Conservation (phyloP, 805 yeast species). For the Aciculoconidium aculeatum region DNA sequence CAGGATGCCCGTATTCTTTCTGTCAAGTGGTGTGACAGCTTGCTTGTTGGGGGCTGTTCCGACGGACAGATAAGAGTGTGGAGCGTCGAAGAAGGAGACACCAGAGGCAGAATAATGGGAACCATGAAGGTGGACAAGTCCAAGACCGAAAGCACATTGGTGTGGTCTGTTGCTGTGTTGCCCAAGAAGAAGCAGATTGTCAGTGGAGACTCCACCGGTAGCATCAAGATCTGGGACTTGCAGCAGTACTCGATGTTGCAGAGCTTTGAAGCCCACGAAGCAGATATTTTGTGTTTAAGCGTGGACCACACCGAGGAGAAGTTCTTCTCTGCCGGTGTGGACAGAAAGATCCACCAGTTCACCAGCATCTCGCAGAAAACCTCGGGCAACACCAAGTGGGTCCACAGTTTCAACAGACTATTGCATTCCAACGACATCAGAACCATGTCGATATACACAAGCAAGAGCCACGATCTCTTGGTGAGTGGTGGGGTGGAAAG, state of each 20-base stretch:
- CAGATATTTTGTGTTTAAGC: constrained; percentile 77
- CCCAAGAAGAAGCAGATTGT: constrained; percentile 67
- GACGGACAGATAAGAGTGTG: constrained; percentile 90
- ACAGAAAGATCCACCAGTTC: constrained; percentile 80
- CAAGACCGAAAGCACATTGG: constrained; percentile 77
- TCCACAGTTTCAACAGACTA: constrained; percentile 65
- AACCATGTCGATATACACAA: constrained; percentile 63
- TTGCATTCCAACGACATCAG: constrained; percentile 86
- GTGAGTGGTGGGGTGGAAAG: constrained; percentile 84
- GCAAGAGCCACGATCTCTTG: constrained; percentile 61
- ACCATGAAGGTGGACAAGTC: constrained; percentile 92
- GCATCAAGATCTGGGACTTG: constrained; percentile 89
- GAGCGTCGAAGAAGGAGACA: constrained; percentile 41
- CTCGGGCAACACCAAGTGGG: constrained; percentile 58
- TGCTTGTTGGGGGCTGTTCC: constrained; percentile 88
- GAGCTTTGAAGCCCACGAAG: constrained; percentile 79
- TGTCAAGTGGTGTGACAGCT: constrained; percentile 65
- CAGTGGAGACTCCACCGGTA: constrained; percentile 96
- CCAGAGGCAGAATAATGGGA: constrained; percentile 63
- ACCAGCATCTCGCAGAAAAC: constrained; percentile 34
- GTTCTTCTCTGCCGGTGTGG: constrained; percentile 88
- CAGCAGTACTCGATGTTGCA: constrained; percentile 71
- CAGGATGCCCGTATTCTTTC: constrained; percentile 78
- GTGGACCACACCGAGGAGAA: constrained; percentile 54
- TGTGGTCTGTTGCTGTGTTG: constrained; percentile 77